These are phyloP conservation scores for Plasmopara viticola DNA, from an alignment of 352 stramenopile genomes.

Conservation along the genomic window DNA sequence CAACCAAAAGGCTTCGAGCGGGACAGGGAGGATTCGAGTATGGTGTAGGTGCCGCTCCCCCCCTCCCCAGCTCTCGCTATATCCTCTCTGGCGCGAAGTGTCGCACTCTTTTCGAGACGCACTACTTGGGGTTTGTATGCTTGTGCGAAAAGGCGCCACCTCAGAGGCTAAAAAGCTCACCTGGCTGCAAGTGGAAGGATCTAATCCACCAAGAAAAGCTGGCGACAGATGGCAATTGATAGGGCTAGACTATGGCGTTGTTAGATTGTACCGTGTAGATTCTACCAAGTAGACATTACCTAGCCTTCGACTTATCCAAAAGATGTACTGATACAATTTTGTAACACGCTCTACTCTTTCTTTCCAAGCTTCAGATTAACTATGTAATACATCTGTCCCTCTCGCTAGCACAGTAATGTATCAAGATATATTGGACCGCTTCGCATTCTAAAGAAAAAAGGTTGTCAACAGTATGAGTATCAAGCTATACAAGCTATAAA, in stretches of 20 bases:
- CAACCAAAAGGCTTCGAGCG: constrained; percentile 9
- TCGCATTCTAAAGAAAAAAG: too few species aligned
- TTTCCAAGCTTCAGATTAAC: too few species aligned
- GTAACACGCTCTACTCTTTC: too few species aligned
- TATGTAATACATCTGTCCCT: too few species aligned
- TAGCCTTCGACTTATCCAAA: too few species aligned
- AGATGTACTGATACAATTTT: too few species aligned
- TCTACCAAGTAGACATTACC: too few species aligned
- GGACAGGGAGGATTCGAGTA: constrained; percentile 29
- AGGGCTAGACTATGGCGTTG: constrained; percentile 17
- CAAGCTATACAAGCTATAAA: too few species aligned
- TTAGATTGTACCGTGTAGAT: too few species aligned
- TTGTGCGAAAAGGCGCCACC: constrained; percentile 17
- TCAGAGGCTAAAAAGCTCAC: constrained; percentile 14
- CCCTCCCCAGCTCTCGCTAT: constrained; percentile 18
- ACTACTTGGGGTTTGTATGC: constrained; percentile 6
- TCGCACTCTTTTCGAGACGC: constrained; percentile 23
- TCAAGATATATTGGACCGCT: too few species aligned
- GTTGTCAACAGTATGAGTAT: too few species aligned
- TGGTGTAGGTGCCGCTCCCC: constrained; percentile 22
- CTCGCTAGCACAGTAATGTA: too few species aligned
- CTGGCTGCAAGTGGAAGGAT: constrained; percentile 1
- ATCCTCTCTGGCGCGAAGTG: constrained; percentile 26
- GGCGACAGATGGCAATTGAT: constrained; percentile 18
- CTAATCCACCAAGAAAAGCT: constrained; percentile 27